These are phyloP conservation scores for Hypoxylon sp. DNA, from an alignment of 2,329 filamentous ascomycete genomes.

Conservation along the genomic window DNA sequence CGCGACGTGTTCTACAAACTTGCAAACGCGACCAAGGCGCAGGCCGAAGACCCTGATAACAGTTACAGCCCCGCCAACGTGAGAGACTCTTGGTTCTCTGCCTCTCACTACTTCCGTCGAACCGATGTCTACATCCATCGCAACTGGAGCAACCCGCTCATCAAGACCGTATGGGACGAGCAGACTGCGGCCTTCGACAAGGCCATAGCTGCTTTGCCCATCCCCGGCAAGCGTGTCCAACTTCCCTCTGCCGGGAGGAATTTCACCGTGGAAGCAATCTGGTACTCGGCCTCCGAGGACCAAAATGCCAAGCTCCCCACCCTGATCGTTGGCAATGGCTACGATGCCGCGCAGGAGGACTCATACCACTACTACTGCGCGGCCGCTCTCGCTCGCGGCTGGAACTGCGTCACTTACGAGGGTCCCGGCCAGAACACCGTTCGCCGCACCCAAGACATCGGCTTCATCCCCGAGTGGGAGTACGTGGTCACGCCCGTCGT, in stretches of 20 bases:
- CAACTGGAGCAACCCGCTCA: constrained; percentile 52
- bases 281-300: no score
- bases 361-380: constrained; percentile 50
- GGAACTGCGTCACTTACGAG: constrained; percentile 47
- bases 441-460: constrained; percentile 37
- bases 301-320: no score
- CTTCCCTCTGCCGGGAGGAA: no score
- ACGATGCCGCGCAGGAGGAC: constrained; percentile 55
- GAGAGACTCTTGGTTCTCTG: constrained; percentile 51
- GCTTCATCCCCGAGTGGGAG: constrained; percentile 42
- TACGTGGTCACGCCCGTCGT: constrained; percentile 37
- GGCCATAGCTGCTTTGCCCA: constrained; percentile 47
- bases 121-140: constrained; percentile 55
- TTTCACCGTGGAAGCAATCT: no score
- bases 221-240: constrained; percentile 49
- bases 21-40: constrained; percentile 37
- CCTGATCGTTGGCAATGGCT: constrained; percentile 52
- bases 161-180: constrained; percentile 49
- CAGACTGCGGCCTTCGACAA: constrained; percentile 49
- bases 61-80: constrained; percentile 41
- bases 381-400: constrained; percentile 46
- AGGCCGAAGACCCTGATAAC: constrained; percentile 38
- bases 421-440: constrained; percentile 39
- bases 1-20: constrained; percentile 42
- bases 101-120: constrained; percentile 53